Evolutionary conservation across 768 basidiomycete genomes (phyloP).

Genomic region (Trichaptum fuscoviolaceum): DNA sequence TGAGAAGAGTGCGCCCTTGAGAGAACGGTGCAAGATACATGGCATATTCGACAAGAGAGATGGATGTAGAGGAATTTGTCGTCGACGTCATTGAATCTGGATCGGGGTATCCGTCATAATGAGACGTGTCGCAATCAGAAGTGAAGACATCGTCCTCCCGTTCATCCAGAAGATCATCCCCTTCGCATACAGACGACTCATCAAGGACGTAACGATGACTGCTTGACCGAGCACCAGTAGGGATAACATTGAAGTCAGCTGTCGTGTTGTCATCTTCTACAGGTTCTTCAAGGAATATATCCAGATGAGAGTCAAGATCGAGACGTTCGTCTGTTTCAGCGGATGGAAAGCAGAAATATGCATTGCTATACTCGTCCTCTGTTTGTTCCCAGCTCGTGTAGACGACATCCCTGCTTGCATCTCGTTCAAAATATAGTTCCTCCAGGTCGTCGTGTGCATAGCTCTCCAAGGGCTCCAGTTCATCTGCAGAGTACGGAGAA

Average conservation of each 20-base stretch:
- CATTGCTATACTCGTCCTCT: not conserved
- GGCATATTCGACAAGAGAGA: not conserved
- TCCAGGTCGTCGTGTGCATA: not conserved
- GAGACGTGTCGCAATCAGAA: not conserved
- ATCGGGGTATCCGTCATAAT: not conserved
- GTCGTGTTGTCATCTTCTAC: not conserved
- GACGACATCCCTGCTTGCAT: not conserved
- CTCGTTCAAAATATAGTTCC: not conserved
- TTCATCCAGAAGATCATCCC: not conserved
- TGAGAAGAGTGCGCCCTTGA: constrained; percentile 50
- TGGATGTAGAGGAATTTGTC: not conserved
- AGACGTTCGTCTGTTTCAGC: not conserved
- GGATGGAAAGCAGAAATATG: not conserved
- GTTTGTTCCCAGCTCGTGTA: not conserved
- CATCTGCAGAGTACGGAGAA: not conserved
- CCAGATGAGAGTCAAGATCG: not conserved
- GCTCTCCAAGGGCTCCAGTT: not conserved
- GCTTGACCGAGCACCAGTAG: not conserved
- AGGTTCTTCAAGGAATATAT: not conserved
- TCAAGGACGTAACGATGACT: not conserved
- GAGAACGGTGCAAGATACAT: constrained; percentile 25
- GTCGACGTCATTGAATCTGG: not conserved
- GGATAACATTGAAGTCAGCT: not conserved
- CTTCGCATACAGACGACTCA: not conserved
- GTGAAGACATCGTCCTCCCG: not conserved